Evolutionary conservation across 1,284 basidiomycete genomes (phyloP), one percentile per base, ranked within the genome.

Genomic region (Rhizoctonia solani): DNA sequence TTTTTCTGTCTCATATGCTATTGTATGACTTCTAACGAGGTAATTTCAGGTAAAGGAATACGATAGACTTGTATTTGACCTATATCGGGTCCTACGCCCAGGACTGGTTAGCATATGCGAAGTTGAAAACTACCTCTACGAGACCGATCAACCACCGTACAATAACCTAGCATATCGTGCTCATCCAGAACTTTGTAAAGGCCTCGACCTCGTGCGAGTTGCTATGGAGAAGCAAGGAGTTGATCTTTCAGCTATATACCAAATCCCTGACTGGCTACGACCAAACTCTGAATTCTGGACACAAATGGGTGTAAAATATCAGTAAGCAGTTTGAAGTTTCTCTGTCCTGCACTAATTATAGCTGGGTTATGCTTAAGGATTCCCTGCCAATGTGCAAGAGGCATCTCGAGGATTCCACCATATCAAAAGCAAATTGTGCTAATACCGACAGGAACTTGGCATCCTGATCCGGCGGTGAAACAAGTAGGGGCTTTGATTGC

Each of bases 41-140:
- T 21, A 32, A 11, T 13, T n/a, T n/a, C n/a, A 66, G 61, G 61
- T 66, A 14, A 66, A 66, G 39, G 61, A 66, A 54, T 66, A 66
- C 34, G 61, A 66, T 30, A 50, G 61, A 3, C 61, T 66, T 6
- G 25, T 66, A 4, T 66, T 54, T 21, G 61, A 66, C 16, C 30
- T 66, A 4, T 52, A 66, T 21, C 50, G 61, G 0, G 61, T 66
- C 21, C n/a, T 54, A 9, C 23, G 32, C 13, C 61, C 61, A 1
- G 61, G 61, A 9, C 29, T 66, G 23, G 29, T 66, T 32, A 42
- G 23, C 16, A 34, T 66, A 16, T 52, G 50, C 29, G 61, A 66
- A 34, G 61, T 66, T 39, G 61, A 52, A 34, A 52, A 66, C 52
- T 14, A 25, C 0, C 23, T 66, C 16, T 66, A 30, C 29, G 61